Evolutionary conservation across 2,329 filamentous ascomycete genomes (phyloP), one percentile per base, ranked within the genome.

Genomic region (Aphanoascus verrucosus): DNA sequence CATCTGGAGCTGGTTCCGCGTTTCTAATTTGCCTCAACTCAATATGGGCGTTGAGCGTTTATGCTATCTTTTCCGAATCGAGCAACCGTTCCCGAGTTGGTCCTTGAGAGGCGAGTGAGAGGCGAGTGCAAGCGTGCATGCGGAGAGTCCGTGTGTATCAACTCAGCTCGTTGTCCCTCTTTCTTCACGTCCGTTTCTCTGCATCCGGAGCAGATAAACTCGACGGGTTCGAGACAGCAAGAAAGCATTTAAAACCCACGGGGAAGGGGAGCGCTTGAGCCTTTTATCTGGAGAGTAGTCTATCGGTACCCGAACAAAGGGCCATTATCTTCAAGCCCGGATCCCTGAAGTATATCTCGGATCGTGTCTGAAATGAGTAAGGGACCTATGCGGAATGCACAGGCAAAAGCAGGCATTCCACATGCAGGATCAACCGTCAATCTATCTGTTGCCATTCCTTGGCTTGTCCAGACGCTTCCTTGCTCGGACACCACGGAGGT

Each of bases 381-480:
- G n/a, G 38, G 19, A 31, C 3, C 19, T 23, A 17, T 17, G 17
- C 11, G 11, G n/a, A 28, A n/a, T 15, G 45, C 45, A 49, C 32
- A 19, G 14, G 38, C 15, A 38, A 5, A 9, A 20, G 34, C 35
- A 28, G 6, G 17, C 19, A 31, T 35, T 17, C 46, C 7, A 17
- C 45, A 28, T 47, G 46, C 46, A 49, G 32, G 35, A 38, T 31
- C 46, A 49, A 14, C 46, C 34, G 35, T 28, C n/a, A 31, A 49
- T 28, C 35, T 37, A 35, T 5, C 28, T 32, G 32, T 20, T 11
- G 2, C 32, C 45, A 11, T 37, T 14, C 9, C 17, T 35, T 47
- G 45, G 28, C 8, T 14, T 14, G 14, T 8, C 31, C 2, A 28
- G 9, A 14, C 32, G 9, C 5, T 46, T 9, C 12, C 1, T 14